Evolutionary conservation across 2,329 filamentous ascomycete species (phyloP), one percentile per base, ranked within the genome.

Genomic region (Aspergillus melleus): DNA sequence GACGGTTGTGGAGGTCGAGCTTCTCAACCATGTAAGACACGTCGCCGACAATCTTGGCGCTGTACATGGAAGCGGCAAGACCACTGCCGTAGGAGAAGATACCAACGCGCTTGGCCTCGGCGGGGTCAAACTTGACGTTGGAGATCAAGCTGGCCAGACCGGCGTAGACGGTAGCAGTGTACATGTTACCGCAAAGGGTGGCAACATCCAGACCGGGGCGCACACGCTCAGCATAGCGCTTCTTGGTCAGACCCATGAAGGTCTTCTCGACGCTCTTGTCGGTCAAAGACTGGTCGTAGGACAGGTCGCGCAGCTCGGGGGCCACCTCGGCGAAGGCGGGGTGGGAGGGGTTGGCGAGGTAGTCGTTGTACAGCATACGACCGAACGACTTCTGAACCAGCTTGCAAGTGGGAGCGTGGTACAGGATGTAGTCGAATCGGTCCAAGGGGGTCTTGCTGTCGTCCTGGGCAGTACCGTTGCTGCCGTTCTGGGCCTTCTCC

Each of bases 351-450:
- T 92, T 84, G 75, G 81, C 80, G 39, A 94, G 83, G 82, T 89
- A 95, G 80, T 95, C 91, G 75, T 94, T 91, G 84, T 95, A 95
- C 59, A 94, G 82, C 65, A 95, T 83, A 67, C 91, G 89, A 61
- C 86, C 91, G 74, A 92, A 95, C 19, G 90, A 92, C 82, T 95
- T 95, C 74, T 90, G 83, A 62, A 95, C 91, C 59, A 92, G 84
- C 83, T 95, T 95, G 88, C 91, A 95, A 64, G 88, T 94, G 46
- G 91, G 91, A 19, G 91, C 84, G 77, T 95, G 91, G 87, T 93
- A 95, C 61, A 87, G 78, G 74, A 95, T 79, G 81, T 92, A 91
- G 78, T 94, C 90, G 76, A 95, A 95, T 72, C 90, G 88, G 77
- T 94, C 90, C 61, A 95, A 79, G 52, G 83, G 80, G 44, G 87